These are phyloP conservation scores for Conringia planisiliqua DNA, from an alignment of 345 rosid genomes.

Conservation along the genomic window DNA sequence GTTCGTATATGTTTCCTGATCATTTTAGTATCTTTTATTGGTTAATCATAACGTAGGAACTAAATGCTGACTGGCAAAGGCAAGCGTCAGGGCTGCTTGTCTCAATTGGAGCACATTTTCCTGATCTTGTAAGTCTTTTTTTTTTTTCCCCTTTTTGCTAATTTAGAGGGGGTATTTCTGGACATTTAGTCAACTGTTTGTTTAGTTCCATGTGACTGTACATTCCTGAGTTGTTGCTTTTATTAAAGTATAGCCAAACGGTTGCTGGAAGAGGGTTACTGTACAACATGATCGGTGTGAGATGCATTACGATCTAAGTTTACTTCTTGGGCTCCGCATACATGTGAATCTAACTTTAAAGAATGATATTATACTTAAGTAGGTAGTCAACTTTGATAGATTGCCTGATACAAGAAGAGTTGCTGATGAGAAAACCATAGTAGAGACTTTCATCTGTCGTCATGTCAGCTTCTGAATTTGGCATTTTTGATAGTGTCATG, in stretches of 20 bases:
- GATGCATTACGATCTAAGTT: neutral
- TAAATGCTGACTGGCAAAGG: slow-evolving; percentile 91
- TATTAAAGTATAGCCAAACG: neutral
- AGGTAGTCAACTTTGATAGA: slow-evolving; percentile 19
- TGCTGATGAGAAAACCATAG: neutral
- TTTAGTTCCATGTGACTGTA: slow-evolving; percentile 13
- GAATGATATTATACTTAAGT: slow-evolving; percentile 12
- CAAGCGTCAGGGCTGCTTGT: slow-evolving; percentile 86
- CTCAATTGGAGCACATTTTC: slow-evolving; percentile 84
- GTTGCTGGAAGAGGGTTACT: neutral
- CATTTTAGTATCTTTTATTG: neutral
- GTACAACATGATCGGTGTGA: slow-evolving; percentile 4
- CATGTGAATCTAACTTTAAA: slow-evolving; percentile 10
- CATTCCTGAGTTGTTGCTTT: neutral
- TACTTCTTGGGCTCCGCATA: neutral
- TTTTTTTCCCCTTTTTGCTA: neutral
- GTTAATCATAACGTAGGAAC: slow-evolving; percentile 49
- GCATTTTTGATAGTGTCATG: slow-evolving; percentile 1
- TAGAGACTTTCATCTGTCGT: slow-evolving; percentile 7
- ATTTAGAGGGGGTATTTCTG: neutral
- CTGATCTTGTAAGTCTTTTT: slow-evolving; percentile 77
- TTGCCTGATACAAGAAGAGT: neutral
- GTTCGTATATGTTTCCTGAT: neutral
- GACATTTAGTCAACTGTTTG: slow-evolving; percentile 11
- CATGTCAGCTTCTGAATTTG: slow-evolving; percentile 12